Evolutionary conservation across 164 flowering plant species (phyloP).

Genomic region (Tetrastigma voinierianum): DNA sequence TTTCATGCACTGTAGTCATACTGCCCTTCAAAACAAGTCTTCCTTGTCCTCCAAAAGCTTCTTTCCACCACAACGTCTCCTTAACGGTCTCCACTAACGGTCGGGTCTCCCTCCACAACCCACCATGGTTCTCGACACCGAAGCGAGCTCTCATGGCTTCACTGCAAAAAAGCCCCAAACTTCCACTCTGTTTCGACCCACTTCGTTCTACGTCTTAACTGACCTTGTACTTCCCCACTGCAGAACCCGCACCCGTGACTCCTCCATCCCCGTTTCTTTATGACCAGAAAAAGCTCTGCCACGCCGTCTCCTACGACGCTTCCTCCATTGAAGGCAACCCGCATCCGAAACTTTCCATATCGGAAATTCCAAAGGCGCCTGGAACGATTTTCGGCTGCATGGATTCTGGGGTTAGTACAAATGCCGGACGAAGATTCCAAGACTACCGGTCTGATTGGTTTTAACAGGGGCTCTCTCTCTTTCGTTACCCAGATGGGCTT

Average conservation of each 20-base stretch:
- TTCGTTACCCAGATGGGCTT: conserved; percentile 52
- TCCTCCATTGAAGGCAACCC: conserved; percentile 67
- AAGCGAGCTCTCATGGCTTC: conserved; percentile 85
- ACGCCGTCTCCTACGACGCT: conserved; percentile 69
- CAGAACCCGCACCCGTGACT: conserved; percentile 51
- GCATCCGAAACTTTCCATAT: conserved; percentile 62
- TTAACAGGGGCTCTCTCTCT: conserved; percentile 63
- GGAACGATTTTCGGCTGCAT: conserved; percentile 57
- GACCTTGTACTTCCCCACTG: conserved; percentile 67
- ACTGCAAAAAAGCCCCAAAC: conserved; percentile 42
- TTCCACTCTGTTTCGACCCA: conserved; percentile 38
- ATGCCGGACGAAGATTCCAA: conserved; percentile 42
- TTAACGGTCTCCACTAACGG: conserved; percentile 60
- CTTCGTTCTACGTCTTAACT: conserved; percentile 50
- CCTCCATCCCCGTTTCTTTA: conserved; percentile 61
- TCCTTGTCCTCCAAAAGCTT: conserved; percentile 42
- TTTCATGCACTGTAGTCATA: conserved; percentile 26
- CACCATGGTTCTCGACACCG: conserved; percentile 85
- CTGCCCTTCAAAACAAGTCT: conserved; percentile 57
- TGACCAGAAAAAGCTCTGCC: conserved; percentile 66
- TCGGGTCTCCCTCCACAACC: conserved; percentile 79
- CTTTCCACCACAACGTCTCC: conserved; percentile 65
- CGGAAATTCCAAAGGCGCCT: conserved; percentile 29
- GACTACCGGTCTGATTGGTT: conserved; percentile 51
- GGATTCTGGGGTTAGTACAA: conserved; percentile 34